Conservation (phyloP, 2,329 filamentous ascomycete genomes). For the Aspergillus tamarii region DNA sequence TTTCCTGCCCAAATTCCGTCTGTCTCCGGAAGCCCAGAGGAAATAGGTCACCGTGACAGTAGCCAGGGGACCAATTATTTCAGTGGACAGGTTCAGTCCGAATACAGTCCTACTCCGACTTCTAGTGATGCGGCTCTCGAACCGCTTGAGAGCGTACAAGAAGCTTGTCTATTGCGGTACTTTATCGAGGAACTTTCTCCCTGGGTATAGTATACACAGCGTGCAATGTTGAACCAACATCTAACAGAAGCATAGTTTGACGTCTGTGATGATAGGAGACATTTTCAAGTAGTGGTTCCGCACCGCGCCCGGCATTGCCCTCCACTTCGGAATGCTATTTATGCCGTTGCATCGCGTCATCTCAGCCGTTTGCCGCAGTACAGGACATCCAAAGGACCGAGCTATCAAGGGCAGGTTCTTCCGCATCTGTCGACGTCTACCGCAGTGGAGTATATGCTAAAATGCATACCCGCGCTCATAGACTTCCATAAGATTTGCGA, state of each 20-base stretch:
- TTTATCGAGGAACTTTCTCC: conserved; percentile 32
- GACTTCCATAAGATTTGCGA: conserved; percentile 22
- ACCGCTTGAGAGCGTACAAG: conserved; percentile 12
- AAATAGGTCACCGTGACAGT: not conserved
- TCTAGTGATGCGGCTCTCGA: not conserved
- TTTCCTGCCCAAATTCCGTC: not conserved
- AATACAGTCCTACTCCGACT: not conserved
- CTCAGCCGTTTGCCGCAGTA: conserved; percentile 26
- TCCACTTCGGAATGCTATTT: conserved; percentile 27
- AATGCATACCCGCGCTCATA: conserved; percentile 26
- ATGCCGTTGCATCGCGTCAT: conserved; percentile 28
- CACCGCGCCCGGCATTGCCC: conserved; percentile 22
- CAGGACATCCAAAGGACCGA: conserved; percentile 17
- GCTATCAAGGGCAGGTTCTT: conserved; percentile 22
- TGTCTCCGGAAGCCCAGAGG: not conserved
- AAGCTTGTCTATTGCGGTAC: conserved; percentile 26
- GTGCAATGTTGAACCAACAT: not conserved
- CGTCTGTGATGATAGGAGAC: conserved; percentile 24
- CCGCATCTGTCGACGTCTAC: conserved; percentile 19
- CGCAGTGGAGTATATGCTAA: conserved; percentile 27
- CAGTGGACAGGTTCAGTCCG: not conserved
- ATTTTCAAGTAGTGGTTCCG: conserved; percentile 26
- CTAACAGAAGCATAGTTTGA: conserved; percentile 23
- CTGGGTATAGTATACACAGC: conserved; percentile 19
- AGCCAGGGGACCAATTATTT: not conserved